These are phyloP conservation scores for Spinellus fusiger DNA, from an alignment of 192 early-diverging fungal genomes.

Conservation along the genomic window DNA sequence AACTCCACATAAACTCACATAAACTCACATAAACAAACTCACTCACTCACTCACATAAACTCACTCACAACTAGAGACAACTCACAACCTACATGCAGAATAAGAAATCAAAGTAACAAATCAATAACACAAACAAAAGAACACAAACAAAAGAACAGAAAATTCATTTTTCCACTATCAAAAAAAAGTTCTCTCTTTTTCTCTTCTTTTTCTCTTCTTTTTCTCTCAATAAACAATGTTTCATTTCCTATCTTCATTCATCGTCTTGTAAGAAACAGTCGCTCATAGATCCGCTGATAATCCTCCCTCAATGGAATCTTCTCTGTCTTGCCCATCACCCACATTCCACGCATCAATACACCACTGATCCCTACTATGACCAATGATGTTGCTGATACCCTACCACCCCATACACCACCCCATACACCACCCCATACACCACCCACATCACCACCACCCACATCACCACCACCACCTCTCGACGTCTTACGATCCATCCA, in stretches of 20 bases:
- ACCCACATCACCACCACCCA: not conserved
- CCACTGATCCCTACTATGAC: conserved; percentile 2
- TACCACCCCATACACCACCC: not conserved
- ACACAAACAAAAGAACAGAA: too few relatives aligned
- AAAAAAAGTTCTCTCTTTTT: not conserved
- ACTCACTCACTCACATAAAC: too few relatives aligned
- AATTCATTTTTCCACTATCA: too few relatives aligned
- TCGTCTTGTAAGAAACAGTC: not conserved
- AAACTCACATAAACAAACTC: too few relatives aligned
- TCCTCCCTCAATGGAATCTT: conserved; percentile 13
- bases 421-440: too few relatives aligned
- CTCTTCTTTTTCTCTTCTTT: not conserved
- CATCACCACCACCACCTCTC: not conserved
- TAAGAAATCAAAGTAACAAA: too few relatives aligned
- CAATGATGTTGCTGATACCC: not conserved
- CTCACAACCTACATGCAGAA: too few relatives aligned
- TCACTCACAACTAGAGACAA: too few relatives aligned
- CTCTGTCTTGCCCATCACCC: not conserved
- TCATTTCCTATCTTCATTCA: not conserved
- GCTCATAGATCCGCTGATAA: conserved; percentile 3
- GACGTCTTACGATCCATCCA: not conserved
- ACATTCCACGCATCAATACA: conserved; percentile 1
- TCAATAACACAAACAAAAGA: too few relatives aligned
- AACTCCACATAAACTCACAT: too few relatives aligned
- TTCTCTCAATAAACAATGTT: not conserved